Conservation (phyloP, 2,329 filamentous ascomycete species). For the Kalmusia sp. region DNA sequence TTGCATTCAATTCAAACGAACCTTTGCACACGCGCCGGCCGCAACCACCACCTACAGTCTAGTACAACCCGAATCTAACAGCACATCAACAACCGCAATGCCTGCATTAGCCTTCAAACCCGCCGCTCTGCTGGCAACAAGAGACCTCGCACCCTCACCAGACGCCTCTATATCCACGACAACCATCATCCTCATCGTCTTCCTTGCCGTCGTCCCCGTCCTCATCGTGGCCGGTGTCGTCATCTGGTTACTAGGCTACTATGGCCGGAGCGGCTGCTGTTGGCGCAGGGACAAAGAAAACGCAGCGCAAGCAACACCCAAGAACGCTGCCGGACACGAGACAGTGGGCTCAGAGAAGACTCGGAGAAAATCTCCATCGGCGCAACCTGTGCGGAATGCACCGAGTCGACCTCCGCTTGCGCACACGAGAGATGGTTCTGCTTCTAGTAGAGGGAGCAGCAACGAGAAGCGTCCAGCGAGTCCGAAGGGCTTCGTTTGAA, state of each 20-base stretch:
- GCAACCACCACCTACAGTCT: neutral
- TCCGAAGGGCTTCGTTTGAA: slow-evolving; percentile 2
- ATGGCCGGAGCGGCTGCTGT: neutral
- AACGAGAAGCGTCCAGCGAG: neutral
- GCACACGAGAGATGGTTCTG: neutral
- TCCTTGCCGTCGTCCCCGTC: slow-evolving; percentile 31
- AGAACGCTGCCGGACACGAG: too few species aligned
- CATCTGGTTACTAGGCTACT: slow-evolving; percentile 28
- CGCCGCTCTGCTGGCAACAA: slow-evolving; percentile 20
- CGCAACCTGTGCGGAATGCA: neutral
- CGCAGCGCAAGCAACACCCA: neutral
- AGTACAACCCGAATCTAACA: too few species aligned
- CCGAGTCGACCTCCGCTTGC: neutral
- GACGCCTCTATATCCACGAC: slow-evolving; percentile 19
- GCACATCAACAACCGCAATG: neutral
- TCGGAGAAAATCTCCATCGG: neutral
- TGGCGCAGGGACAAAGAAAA: neutral
- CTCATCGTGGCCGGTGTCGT: slow-evolving; percentile 32
- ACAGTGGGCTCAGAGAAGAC: too few species aligned
- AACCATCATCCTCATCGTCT: slow-evolving; percentile 32
- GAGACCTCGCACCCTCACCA: slow-evolving; percentile 18
- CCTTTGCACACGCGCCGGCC: neutral
- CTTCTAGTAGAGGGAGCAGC: neutral
- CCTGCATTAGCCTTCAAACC: slow-evolving; percentile 18
- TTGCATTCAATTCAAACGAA: too few species aligned